Percentiles rank a stretch among this genome's conserved stretches.
Conservation (phyloP, 345 rosid genomes). For the Rhodomyrtus tomentosa region DNA sequence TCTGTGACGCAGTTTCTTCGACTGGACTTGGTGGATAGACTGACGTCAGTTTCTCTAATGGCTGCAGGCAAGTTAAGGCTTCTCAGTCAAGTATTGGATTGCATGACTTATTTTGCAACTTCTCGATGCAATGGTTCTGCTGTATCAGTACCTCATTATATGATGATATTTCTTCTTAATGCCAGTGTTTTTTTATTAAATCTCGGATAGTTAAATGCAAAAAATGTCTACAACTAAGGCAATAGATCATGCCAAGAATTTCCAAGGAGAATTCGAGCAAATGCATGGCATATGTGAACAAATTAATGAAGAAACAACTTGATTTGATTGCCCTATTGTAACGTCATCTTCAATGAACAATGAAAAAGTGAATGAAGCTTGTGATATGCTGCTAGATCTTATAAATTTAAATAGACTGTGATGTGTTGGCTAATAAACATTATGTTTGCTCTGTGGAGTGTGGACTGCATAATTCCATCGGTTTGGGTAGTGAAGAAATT, state of each 20-base stretch:
- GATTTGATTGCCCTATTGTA: not conserved
- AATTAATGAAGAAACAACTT: not conserved
- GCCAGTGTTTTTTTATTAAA: too few relatives aligned
- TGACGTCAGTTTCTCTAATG: slow-evolving; percentile 43
- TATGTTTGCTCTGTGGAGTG: not conserved
- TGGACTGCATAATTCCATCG: not conserved
- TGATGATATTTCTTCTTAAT: too few relatives aligned
- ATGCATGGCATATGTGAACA: not conserved
- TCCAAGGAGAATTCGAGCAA: not conserved
- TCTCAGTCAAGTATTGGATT: not conserved
- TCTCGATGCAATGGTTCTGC: too few relatives aligned
- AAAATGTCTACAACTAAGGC: too few relatives aligned
- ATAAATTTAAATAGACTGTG: not conserved
- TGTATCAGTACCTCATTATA: too few relatives aligned
- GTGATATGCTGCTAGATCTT: not conserved
- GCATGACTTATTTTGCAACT: too few relatives aligned
- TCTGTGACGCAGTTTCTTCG: slow-evolving; percentile 27
- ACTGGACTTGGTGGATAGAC: slow-evolving; percentile 33
- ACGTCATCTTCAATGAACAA: not conserved
- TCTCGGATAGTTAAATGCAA: too few relatives aligned
- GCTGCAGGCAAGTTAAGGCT: slow-evolving; percentile 31
- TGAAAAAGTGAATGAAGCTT: not conserved
- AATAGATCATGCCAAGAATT: too few relatives aligned
- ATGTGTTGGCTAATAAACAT: not conserved
- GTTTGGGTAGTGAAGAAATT: not conserved